A percentile compares a stretch with the other conserved stretches of the same genome.
phyloP scores from a whole-genome alignment of 192 early-diverging fungal species.

The Phycomyces nitens region DNA sequence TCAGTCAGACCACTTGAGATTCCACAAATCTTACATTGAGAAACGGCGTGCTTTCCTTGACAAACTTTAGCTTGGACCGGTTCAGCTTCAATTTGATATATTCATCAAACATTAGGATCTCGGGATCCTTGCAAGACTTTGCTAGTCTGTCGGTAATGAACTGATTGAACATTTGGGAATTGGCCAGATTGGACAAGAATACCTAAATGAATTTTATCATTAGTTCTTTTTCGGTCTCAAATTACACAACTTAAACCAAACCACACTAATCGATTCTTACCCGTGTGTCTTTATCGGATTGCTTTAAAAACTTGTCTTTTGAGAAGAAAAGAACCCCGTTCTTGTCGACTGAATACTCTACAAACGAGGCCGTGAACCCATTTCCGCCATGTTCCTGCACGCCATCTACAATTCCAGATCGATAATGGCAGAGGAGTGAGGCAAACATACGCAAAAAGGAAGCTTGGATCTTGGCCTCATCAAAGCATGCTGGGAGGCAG shows the following conservation, averaged over 20 bases:
- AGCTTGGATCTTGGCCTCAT: constrained; percentile 63
- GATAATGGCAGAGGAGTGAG: constrained; percentile 69
- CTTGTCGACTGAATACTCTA: constrained; percentile 14
- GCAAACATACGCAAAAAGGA: constrained; percentile 75
- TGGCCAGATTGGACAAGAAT: constrained; percentile 53
- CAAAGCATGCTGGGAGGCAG: constrained; percentile 57
- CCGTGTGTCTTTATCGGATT: constrained; percentile 33
- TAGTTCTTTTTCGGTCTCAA: neutral
- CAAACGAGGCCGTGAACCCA: constrained; percentile 4
- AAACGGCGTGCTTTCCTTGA: constrained; percentile 63
- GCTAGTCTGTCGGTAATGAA: constrained; percentile 71
- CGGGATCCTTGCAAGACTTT: constrained; percentile 58
- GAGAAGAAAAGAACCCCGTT: constrained; percentile 18
- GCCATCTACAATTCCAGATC: constrained; percentile 46
- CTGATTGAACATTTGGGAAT: constrained; percentile 77
- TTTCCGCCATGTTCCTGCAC: constrained; percentile 20
- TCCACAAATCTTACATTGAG: constrained; percentile 39
- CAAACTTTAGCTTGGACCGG: constrained; percentile 65
- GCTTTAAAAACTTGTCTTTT: constrained; percentile 40
- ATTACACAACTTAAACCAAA: too few species aligned
- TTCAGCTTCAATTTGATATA: constrained; percentile 78
- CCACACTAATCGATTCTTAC: constrained; percentile 1
- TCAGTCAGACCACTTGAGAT: neutral
- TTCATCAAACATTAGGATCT: constrained; percentile 80
- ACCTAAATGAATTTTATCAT: constrained; percentile 1